Evolutionary conservation across 2,329 filamentous ascomycete genomes (phyloP).

Genomic region (Cladosporium sp.): DNA sequence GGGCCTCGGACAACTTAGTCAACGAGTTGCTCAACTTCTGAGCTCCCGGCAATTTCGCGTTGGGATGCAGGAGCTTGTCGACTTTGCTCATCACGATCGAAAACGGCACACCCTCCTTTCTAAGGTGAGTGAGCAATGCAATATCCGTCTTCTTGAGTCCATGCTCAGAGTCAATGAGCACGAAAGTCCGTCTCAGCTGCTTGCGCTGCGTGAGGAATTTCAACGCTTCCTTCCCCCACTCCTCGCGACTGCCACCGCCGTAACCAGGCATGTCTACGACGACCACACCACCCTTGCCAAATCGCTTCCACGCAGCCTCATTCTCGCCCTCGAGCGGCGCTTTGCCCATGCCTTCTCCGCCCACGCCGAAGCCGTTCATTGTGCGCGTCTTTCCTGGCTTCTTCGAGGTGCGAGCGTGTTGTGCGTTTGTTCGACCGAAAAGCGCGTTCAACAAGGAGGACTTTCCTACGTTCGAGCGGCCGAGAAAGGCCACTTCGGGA

Average conservation of each 20-base stretch:
- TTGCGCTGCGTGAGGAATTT: conserved; percentile 62
- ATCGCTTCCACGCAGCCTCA: conserved; percentile 36
- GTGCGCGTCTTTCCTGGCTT: conserved; percentile 59
- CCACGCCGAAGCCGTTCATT: conserved; percentile 63
- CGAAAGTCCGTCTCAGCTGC: conserved; percentile 60
- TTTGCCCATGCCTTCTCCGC: conserved; percentile 32
- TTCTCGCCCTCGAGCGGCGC: conserved; percentile 17
- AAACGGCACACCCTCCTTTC: conserved; percentile 54
- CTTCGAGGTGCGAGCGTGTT: conserved; percentile 53
- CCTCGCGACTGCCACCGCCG: conserved; percentile 55
- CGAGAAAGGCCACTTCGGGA: conserved; percentile 64
- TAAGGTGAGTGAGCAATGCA: conserved; percentile 54
- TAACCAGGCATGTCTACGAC: conserved; percentile 71
- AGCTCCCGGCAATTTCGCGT: conserved; percentile 23
- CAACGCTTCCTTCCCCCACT: conserved; percentile 65
- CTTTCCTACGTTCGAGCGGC: conserved; percentile 69
- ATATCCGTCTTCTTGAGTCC: conserved; percentile 60
- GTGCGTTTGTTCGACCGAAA: conserved; percentile 38
- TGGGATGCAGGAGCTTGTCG: conserved; percentile 50
- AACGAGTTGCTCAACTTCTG: conserved; percentile 26
- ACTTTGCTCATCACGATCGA: conserved; percentile 65
- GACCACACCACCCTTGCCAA: conserved; percentile 44
- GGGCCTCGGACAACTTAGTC: conserved; percentile 35
- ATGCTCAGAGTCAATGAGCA: conserved; percentile 61
- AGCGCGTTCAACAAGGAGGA: conserved; percentile 63